These are phyloP conservation scores for Bathelium albidoporum DNA, from an alignment of 495 filamentous ascomycete genomes.

Conservation along the genomic window DNA sequence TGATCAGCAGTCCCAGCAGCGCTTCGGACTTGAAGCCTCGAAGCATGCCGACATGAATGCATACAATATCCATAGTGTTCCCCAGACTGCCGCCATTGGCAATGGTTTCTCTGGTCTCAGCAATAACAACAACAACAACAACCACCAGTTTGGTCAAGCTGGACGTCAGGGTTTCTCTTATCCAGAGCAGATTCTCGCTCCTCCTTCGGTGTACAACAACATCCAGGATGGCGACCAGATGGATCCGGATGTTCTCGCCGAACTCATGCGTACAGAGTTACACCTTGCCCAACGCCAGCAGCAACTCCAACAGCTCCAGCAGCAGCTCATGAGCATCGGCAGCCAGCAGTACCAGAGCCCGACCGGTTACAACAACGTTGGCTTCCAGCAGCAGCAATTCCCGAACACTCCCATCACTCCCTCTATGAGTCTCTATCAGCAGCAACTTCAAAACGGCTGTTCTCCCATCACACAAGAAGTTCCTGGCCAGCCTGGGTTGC, in stretches of 20 bases:
- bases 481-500: constrained; percentile 61
- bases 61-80: constrained; percentile 36
- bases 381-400: constrained; percentile 31
- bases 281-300: constrained; percentile 84
- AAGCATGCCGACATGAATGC: constrained; percentile 34
- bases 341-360: constrained; percentile 71
- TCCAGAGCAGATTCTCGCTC: constrained; percentile 78
- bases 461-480: constrained; percentile 61
- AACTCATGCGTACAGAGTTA: constrained; percentile 73
- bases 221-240: constrained; percentile 54
- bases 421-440: constrained; percentile 47
- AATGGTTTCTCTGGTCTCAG: constrained; percentile 40
- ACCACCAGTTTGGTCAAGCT: constrained; percentile 36
- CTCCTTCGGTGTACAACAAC: constrained; percentile 59
- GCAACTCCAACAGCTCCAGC: constrained; percentile 58
- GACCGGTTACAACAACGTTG: constrained; percentile 41
- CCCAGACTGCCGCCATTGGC: constrained; percentile 50
- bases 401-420: constrained; percentile 35
- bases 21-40: constrained; percentile 36
- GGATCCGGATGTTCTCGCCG: constrained; percentile 72
- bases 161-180: constrained; percentile 54
- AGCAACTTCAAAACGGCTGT: constrained; percentile 63
- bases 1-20: constrained; percentile 41
- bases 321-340: constrained; percentile 25
- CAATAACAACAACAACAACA: too few species aligned